phyloP scores from a whole-genome alignment of 2,329 filamentous ascomycete genomes.

The Fusarium pseudonygamai region DNA sequence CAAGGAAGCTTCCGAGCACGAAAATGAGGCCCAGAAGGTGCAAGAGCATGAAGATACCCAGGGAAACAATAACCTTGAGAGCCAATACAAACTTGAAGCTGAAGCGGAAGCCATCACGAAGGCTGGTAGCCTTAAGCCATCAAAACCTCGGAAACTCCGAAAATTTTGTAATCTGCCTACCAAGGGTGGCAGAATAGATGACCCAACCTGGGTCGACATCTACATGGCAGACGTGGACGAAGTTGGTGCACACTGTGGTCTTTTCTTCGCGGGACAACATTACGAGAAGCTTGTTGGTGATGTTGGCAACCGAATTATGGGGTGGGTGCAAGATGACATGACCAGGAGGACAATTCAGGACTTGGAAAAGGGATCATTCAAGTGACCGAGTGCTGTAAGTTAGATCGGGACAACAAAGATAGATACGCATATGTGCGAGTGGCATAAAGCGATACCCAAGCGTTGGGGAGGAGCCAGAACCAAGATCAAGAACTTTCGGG shows the following conservation, averaged over 20 bases:
- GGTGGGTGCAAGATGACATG: constrained; percentile 74
- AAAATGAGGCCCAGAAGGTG: constrained; percentile 22
- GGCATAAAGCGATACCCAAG: neutral
- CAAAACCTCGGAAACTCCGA: constrained; percentile 63
- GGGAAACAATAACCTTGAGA: neutral
- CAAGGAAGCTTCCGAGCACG: constrained; percentile 14
- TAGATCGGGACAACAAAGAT: neutral
- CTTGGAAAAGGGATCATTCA: constrained; percentile 25
- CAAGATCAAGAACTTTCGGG: neutral
- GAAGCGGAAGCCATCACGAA: constrained; percentile 20
- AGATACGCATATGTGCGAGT: constrained; percentile 9
- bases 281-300: constrained; percentile 83
- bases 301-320: constrained; percentile 71
- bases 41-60: constrained; percentile 10
- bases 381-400: neutral
- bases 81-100: neutral
- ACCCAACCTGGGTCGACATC: constrained; percentile 80
- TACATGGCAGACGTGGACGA: constrained; percentile 87
- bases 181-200: constrained; percentile 62
- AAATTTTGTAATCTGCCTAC: constrained; percentile 83
- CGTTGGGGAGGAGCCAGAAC: neutral
- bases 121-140: constrained; percentile 20
- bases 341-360: constrained; percentile 52
- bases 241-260: constrained; percentile 82
- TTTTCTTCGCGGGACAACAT: constrained; percentile 78